Evolutionary conservation across 2,329 filamentous ascomycete genomes (phyloP).

Genomic region (Calonectria crousiana): DNA sequence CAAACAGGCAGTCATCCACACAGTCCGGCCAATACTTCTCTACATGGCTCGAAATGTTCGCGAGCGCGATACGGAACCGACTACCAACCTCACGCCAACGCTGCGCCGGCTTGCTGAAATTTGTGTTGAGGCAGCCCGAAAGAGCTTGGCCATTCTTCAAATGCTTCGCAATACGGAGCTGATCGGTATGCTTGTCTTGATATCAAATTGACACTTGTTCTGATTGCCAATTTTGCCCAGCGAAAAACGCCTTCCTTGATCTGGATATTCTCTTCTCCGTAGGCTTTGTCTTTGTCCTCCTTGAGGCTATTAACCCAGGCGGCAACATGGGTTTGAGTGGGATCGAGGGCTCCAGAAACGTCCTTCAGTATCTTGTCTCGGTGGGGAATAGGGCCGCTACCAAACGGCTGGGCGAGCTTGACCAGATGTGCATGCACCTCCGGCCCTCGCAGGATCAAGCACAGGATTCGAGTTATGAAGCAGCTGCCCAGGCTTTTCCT

Average conservation of each 20-base stretch:
- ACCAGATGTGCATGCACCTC: slow-evolving; percentile 32
- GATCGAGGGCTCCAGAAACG: slow-evolving; percentile 26
- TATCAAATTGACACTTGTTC: not conserved
- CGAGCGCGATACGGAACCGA: slow-evolving; percentile 11
- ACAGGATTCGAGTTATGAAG: slow-evolving; percentile 20
- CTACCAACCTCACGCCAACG: slow-evolving; percentile 20
- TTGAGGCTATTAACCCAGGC: slow-evolving; percentile 23
- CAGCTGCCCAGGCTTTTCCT: slow-evolving; percentile 16
- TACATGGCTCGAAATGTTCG: slow-evolving; percentile 30
- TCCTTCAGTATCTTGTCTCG: slow-evolving; percentile 27
- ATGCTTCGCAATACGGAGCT: slow-evolving; percentile 26
- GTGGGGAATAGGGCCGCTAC: slow-evolving; percentile 31
- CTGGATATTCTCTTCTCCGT: slow-evolving; percentile 31
- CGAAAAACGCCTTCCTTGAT: slow-evolving; percentile 32
- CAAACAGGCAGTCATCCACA: slow-evolving; percentile 28
- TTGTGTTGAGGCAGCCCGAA: slow-evolving; percentile 30
- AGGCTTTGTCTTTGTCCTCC: slow-evolving; percentile 33
- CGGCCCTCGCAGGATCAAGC: slow-evolving; percentile 15
- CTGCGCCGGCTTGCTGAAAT: slow-evolving; percentile 31
- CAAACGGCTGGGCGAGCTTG: slow-evolving; percentile 27
- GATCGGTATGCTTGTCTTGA: not conserved
- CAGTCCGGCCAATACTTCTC: slow-evolving; percentile 28
- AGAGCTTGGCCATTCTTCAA: slow-evolving; percentile 29
- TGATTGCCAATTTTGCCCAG: not conserved
- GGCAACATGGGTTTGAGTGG: slow-evolving; percentile 16